phyloP scores from a whole-genome alignment of 2,329 filamentous ascomycete genomes.

The Polytolypa hystricis region DNA sequence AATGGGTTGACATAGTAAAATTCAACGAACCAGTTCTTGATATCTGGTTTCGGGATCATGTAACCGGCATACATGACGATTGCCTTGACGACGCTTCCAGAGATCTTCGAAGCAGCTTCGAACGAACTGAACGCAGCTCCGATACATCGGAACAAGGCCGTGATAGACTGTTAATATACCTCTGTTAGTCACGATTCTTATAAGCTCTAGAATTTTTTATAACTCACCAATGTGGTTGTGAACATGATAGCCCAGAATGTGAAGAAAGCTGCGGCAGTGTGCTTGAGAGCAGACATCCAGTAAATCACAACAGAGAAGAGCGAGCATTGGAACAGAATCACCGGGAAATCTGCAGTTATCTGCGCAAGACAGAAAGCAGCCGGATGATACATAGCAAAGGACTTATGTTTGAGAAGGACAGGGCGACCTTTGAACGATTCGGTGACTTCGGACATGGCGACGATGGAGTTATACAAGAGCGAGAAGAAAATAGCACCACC shows the following conservation, averaged over 20 bases:
- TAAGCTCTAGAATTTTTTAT: conserved; percentile 23
- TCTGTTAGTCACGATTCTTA: neutral
- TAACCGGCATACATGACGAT: conserved; percentile 32
- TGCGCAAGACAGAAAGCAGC: conserved; percentile 67
- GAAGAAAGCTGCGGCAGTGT: conserved; percentile 67
- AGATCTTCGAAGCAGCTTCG: conserved; percentile 47
- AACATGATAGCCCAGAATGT: conserved; percentile 72
- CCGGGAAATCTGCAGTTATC: conserved; percentile 74
- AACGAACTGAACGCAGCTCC: conserved; percentile 47
- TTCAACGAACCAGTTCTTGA: conserved; percentile 65
- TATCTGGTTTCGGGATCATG: conserved; percentile 33
- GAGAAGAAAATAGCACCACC: conserved; percentile 77
- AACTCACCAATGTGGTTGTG: conserved; percentile 50
- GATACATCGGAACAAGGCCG: conserved; percentile 46
- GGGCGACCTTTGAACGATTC: conserved; percentile 78
- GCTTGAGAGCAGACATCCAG: conserved; percentile 72
- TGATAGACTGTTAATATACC: conserved; percentile 43
- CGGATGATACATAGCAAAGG: conserved; percentile 81
- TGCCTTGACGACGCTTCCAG: conserved; percentile 27
- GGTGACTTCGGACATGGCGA: conserved; percentile 65
- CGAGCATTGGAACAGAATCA: conserved; percentile 61
- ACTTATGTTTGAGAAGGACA: conserved; percentile 79
- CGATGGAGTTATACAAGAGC: conserved; percentile 73
- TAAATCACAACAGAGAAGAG: conserved; percentile 71
- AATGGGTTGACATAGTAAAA: conserved; percentile 71